Evolutionary conservation across 139 green algal species (phyloP).

Genomic region (Coelastrella sp.): DNA sequence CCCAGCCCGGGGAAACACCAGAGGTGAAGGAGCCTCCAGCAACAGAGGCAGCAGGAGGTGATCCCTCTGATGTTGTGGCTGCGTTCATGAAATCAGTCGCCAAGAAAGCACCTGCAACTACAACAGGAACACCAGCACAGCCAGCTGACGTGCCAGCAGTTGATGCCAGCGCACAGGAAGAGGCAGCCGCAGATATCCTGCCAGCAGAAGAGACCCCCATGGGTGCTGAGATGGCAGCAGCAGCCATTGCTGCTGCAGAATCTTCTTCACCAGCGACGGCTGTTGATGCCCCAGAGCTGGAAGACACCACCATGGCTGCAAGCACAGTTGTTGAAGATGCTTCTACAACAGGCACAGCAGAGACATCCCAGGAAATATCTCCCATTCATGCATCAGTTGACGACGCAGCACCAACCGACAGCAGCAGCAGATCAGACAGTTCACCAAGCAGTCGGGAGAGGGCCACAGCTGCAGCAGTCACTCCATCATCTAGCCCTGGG

Average conservation of each 20-base stretch:
- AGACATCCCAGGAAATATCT: background rate
- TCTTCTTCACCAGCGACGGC: background rate
- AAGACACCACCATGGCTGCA: background rate
- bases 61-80: slow-evolving; percentile 20
- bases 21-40: background rate
- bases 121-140: background rate
- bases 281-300: background rate
- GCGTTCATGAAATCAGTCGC: slow-evolving; percentile 41
- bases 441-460: slow-evolving; percentile 3
- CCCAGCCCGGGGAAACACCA: background rate
- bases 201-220: background rate
- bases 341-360: background rate
- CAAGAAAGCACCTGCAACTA: background rate
- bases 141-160: background rate
- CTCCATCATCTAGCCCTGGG: background rate
- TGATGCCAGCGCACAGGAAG: background rate
- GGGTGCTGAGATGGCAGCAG: background rate
- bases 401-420: background rate
- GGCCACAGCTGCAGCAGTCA: background rate
- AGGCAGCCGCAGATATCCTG: background rate
- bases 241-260: background rate
- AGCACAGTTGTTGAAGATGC: background rate
- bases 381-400: background rate
- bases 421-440: background rate
- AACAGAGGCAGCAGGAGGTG: background rate